Evolutionary conservation across 345 rosid species (phyloP).

Genomic region (Gossypium herbaceum): DNA sequence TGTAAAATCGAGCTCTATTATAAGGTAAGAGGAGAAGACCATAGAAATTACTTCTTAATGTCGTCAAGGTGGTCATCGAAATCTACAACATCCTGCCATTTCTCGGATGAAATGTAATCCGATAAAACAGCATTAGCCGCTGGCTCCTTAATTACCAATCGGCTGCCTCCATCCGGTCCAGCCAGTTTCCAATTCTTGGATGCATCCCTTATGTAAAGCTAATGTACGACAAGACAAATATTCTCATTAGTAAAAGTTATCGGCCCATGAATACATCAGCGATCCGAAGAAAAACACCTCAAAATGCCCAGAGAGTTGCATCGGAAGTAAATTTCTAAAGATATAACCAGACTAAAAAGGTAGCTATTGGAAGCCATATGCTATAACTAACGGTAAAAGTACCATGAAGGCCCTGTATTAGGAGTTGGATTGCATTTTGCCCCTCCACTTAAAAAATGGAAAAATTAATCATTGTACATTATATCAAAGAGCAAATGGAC

Average conservation of each 20-base stretch:
- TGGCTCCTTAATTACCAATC: slow-evolving; percentile 68
- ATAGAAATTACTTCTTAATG: slow-evolving; percentile 62
- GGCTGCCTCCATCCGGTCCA: slow-evolving; percentile 63
- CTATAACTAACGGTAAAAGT: background rate
- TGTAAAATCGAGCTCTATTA: background rate
- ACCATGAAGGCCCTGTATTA: no score
- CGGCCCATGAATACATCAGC: background rate
- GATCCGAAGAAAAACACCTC: background rate
- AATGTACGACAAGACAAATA: slow-evolving; percentile 13
- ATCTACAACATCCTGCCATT: slow-evolving; percentile 81
- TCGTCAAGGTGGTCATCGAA: slow-evolving; percentile 95
- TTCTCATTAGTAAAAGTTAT: background rate
- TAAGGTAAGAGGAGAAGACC: background rate
- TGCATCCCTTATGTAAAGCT: slow-evolving; percentile 83
- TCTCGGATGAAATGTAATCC: slow-evolving; percentile 70
- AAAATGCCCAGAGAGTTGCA: background rate
- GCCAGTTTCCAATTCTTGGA: slow-evolving; percentile 82
- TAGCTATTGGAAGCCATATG: background rate
- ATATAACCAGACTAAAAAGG: background rate
- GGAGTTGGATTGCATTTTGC: no score
- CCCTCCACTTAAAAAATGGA: no score
- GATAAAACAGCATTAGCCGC: slow-evolving; percentile 62
- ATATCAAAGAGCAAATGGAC: no score
- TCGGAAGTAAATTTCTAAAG: background rate
- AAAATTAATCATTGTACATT: no score